These are phyloP conservation scores for Melaleuca quinquenervia DNA, from an alignment of 345 rosid species.

Conservation along the genomic window DNA sequence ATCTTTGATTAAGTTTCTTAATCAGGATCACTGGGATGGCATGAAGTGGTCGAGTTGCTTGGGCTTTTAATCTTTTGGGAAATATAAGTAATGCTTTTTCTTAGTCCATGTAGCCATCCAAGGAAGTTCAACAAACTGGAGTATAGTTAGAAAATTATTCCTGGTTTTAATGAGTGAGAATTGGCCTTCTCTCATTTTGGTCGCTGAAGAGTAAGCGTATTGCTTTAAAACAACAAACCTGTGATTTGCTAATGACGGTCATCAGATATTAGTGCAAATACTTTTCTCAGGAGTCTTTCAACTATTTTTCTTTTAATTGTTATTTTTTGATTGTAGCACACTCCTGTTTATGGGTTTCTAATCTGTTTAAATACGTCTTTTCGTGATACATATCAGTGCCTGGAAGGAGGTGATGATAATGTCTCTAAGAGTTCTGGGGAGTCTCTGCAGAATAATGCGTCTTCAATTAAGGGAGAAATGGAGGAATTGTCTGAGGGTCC, in stretches of 20 bases:
- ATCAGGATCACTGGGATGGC: background rate
- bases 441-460: slow-evolving; percentile 14
- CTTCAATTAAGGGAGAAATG: slow-evolving; percentile 17
- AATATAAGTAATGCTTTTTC: background rate
- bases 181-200: background rate
- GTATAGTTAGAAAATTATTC: background rate
- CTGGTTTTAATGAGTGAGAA: background rate
- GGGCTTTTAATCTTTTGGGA: background rate
- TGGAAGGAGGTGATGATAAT: slow-evolving; percentile 32
- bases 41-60: background rate
- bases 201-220: background rate
- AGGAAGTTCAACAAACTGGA: background rate
- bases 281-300: background rate
- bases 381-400: slow-evolving; percentile 19
- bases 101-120: background rate
- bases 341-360: background rate
- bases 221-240: background rate
- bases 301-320: background rate
- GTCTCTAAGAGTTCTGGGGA: slow-evolving; percentile 37
- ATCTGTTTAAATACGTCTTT: background rate
- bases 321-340: background rate
- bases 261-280: background rate
- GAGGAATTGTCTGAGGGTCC: slow-evolving; percentile 25
- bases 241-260: background rate
- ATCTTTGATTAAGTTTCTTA: background rate